Percentiles rank a stretch among this genome's conserved stretches.
These are phyloP conservation scores for Colletotrichum costaricense DNA, from an alignment of 2,329 filamentous ascomycete species.

Conservation along the genomic window DNA sequence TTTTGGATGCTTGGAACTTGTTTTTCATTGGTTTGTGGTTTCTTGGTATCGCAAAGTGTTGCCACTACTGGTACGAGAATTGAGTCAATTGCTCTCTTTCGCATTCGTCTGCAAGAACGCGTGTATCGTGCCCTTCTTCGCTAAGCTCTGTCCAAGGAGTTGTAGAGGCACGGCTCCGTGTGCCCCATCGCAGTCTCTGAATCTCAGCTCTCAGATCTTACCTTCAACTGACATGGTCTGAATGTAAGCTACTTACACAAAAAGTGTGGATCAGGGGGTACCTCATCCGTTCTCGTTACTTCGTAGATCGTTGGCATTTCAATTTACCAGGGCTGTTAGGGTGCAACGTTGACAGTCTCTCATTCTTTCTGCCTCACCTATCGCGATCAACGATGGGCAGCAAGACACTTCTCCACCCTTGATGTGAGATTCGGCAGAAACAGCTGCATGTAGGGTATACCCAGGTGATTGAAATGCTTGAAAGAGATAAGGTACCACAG, in stretches of 20 bases:
- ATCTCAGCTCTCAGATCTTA: neutral
- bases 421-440: neutral
- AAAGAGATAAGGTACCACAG: neutral
- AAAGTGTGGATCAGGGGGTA: neutral
- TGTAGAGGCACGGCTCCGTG: neutral
- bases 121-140: neutral
- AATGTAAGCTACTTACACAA: neutral
- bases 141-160: neutral
- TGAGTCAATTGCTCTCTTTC: neutral
- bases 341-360: neutral
- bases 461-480: neutral
- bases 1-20: neutral
- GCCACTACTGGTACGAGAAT: neutral
- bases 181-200: neutral
- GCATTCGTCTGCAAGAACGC: neutral
- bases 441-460: neutral
- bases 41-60: neutral
- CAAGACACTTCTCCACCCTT: neutral
- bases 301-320: neutral
- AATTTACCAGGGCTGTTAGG: neutral
- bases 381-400: neutral
- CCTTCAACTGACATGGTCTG: neutral
- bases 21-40: neutral
- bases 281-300: neutral
- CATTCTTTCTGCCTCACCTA: neutral